Evolutionary conservation across 2,329 filamentous ascomycete species (phyloP).

Genomic region (Cytospora piceae): DNA sequence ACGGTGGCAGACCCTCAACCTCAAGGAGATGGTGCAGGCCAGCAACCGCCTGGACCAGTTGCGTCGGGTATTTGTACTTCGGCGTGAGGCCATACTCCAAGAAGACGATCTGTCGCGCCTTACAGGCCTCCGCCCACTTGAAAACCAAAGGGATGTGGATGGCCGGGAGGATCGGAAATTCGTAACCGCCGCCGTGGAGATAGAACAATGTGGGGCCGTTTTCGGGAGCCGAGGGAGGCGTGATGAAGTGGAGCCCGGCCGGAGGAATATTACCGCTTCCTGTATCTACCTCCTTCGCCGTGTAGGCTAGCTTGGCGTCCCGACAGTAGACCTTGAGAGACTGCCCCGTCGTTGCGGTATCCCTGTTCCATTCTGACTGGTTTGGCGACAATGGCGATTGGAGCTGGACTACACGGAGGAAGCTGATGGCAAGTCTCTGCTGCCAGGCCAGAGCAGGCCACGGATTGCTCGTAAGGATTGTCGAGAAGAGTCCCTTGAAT

Average conservation of each 20-base stretch:
- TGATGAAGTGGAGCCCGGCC: slow-evolving; percentile 32
- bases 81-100: slow-evolving; percentile 35
- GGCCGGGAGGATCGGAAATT: slow-evolving; percentile 28
- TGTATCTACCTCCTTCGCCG: not conserved
- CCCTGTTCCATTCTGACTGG: not conserved
- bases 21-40: slow-evolving; percentile 29
- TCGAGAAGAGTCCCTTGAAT: not conserved
- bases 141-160: slow-evolving; percentile 33
- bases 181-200: slow-evolving; percentile 35
- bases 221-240: slow-evolving; percentile 1
- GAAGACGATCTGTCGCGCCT: slow-evolving; percentile 29
- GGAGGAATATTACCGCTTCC: not conserved
- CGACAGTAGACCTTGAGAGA: not conserved
- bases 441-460: not conserved
- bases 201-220: slow-evolving; percentile 31
- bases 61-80: slow-evolving; percentile 32
- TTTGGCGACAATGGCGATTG: not conserved
- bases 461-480: not conserved
- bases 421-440: not conserved
- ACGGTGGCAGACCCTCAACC: slow-evolving; percentile 5
- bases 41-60: slow-evolving; percentile 32
- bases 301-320: not conserved
- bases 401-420: not conserved
- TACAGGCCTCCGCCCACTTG: slow-evolving; percentile 22
- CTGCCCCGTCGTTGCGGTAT: not conserved